These are phyloP conservation scores for Hemisphaericaspora xylofermentans DNA, from an alignment of 1,139 yeast species.

Conservation along the genomic window DNA sequence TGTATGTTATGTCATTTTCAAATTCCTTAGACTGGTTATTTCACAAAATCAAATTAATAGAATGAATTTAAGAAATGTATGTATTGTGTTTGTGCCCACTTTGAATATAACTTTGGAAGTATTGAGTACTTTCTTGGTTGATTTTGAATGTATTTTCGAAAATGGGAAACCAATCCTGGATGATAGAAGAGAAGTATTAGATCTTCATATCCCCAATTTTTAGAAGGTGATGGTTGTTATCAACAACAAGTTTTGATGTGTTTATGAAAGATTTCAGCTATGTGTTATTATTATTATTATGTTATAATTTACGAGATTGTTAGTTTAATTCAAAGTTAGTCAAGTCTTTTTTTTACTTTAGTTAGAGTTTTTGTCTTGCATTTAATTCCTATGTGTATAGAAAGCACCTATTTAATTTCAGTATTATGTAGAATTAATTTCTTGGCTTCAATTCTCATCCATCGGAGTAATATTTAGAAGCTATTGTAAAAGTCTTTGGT, in stretches of 20 bases:
- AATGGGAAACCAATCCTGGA: conserved; percentile 45
- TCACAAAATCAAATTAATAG: conserved; percentile 66
- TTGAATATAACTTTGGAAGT: conserved; percentile 69
- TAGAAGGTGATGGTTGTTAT: conserved; percentile 13
- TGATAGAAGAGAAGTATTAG: conserved; percentile 37
- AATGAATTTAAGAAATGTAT: conserved; percentile 77
- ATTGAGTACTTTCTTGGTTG: conserved; percentile 60
- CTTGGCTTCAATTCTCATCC: no score
- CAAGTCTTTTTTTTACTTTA: no score
- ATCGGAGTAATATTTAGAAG: no score
- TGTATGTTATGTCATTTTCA: conserved; percentile 63
- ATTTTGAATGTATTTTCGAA: conserved; percentile 64
- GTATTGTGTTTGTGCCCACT: conserved; percentile 87
- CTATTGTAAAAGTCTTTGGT: no score
- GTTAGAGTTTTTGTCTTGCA: neutral
- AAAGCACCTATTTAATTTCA: no score
- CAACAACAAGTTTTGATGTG: neutral
- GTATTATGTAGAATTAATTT: no score
- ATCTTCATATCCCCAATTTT: conserved; percentile 44
- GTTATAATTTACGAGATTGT: neutral
- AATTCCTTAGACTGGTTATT: conserved; percentile 64
- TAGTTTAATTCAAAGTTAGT: neutral
- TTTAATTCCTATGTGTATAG: no score
- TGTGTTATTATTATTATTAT: conserved; percentile 1
- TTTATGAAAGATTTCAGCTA: neutral